Conservation (phyloP, 768 basidiomycete species). For the Tylopilus balloui region DNA sequence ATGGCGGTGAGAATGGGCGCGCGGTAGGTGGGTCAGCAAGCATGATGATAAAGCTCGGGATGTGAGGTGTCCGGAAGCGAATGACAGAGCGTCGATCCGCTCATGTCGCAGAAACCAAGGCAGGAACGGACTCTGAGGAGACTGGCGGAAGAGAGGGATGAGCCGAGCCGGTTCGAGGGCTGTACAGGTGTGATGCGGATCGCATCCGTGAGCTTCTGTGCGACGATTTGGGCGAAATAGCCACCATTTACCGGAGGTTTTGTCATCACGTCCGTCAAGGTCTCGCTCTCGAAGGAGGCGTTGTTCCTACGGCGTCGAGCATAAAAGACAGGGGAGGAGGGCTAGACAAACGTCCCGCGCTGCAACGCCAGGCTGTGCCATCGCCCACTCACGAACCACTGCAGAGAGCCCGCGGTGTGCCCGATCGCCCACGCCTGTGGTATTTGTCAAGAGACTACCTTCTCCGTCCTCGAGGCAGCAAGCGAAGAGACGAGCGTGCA, state of each 20-base stretch:
- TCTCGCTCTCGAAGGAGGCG: neutral
- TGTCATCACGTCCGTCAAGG: slow-evolving; percentile 15
- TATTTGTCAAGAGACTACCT: slow-evolving; percentile 19
- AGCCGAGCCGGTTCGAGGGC: slow-evolving; percentile 21
- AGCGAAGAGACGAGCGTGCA: slow-evolving; percentile 30
- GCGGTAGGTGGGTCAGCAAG: neutral
- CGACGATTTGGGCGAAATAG: slow-evolving; percentile 8
- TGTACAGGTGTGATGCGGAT: slow-evolving; percentile 18
- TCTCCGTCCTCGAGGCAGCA: slow-evolving; percentile 33
- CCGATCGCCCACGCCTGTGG: slow-evolving; percentile 20
- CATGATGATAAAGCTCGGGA: neutral
- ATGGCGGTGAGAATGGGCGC: neutral
- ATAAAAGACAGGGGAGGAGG: slow-evolving; percentile 21
- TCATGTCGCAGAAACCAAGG: slow-evolving; percentile 15
- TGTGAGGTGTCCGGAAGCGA: neutral
- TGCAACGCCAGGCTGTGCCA: slow-evolving; percentile 10
- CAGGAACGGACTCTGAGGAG: neutral
- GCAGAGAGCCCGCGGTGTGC: slow-evolving; percentile 7
- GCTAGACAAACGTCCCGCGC: neutral
- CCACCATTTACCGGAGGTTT: slow-evolving; percentile 9
- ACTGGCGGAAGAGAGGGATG: slow-evolving; percentile 3
- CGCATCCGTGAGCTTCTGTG: neutral
- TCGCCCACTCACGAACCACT: slow-evolving; percentile 12
- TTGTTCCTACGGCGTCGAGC: slow-evolving; percentile 8
- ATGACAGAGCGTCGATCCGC: slow-evolving; percentile 21